Percentiles rank a stretch among this genome's conserved stretches.
These are phyloP conservation scores for Capronia coronata DNA, from an alignment of 2,329 filamentous ascomycete species.

Conservation along the genomic window DNA sequence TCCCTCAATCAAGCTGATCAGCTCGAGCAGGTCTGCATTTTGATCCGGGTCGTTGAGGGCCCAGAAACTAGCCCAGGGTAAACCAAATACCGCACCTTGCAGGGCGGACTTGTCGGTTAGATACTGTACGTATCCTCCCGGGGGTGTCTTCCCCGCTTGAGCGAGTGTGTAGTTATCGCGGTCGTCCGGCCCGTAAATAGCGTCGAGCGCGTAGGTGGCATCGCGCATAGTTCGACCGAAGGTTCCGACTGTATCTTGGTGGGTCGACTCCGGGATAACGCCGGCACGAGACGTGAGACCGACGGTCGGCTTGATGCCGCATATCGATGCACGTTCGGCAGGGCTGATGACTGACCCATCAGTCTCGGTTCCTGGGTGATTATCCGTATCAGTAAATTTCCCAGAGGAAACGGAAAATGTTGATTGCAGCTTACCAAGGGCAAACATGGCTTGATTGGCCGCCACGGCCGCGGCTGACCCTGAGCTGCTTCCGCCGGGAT, in stretches of 20 bases:
- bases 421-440: constrained; percentile 29
- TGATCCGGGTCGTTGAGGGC: constrained; percentile 52
- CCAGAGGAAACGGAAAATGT: too few relatives aligned
- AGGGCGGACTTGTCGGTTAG: constrained; percentile 51
- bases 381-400: background rate
- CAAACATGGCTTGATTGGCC: constrained; percentile 57
- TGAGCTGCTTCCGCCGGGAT: constrained; percentile 62
- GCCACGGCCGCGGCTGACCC: constrained; percentile 61
- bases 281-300: constrained; percentile 60
- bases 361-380: constrained; percentile 59
- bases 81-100: constrained; percentile 58
- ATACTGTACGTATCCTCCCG: constrained; percentile 52
- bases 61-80: constrained; percentile 71
- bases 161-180: constrained; percentile 61
- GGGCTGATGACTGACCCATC: constrained; percentile 68
- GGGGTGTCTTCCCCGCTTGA: constrained; percentile 51
- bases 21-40: constrained; percentile 46
- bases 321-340: constrained; percentile 60
- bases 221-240: constrained; percentile 65
- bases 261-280: constrained; percentile 59
- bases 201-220: constrained; percentile 59
- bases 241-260: constrained; percentile 63
- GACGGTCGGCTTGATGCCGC: constrained; percentile 71
- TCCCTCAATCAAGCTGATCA: constrained; percentile 49
- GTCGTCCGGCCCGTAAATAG: constrained; percentile 58